Evolutionary conservation across 2,329 filamentous ascomycete species (phyloP).

Genomic region (Huntiella savannae): DNA sequence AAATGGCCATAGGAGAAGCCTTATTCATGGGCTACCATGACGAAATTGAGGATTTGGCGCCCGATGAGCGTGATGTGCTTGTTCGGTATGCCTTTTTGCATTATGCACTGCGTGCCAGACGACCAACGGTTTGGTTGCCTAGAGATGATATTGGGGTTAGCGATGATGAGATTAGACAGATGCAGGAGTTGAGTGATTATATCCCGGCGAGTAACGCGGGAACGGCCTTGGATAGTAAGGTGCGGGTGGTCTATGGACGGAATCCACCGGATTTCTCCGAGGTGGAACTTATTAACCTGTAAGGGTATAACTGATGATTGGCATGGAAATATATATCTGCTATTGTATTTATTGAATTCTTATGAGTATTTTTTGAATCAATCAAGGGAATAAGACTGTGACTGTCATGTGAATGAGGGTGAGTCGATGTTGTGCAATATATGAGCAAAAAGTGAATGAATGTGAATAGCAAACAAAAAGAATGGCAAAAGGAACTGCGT

Average conservation of each 20-base stretch:
- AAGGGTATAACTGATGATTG: constrained; percentile 2
- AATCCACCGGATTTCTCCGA: constrained; percentile 83
- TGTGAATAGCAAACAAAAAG: no score
- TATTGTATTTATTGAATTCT: background rate
- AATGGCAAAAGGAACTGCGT: no score
- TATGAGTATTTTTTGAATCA: background rate
- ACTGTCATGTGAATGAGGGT: background rate
- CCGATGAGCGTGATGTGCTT: constrained; percentile 69
- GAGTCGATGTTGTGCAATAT: background rate
- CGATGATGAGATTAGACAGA: constrained; percentile 74
- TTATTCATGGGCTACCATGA: constrained; percentile 78
- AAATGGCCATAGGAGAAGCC: constrained; percentile 55
- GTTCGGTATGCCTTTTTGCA: constrained; percentile 83
- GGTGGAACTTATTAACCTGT: constrained; percentile 68
- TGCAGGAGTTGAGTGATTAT: constrained; percentile 52
- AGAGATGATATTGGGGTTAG: constrained; percentile 76
- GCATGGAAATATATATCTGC: background rate
- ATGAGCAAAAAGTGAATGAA: no score
- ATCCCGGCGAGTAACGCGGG: constrained; percentile 94
- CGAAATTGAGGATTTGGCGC: constrained; percentile 84
- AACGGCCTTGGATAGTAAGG: constrained; percentile 68
- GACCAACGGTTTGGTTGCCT: constrained; percentile 87
- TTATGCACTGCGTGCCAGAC: constrained; percentile 61
- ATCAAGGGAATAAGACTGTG: background rate
- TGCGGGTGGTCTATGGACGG: constrained; percentile 63